Base-by-base conservation (phyloP, 768 basidiomycete genomes). In the Macrolepiota fuliginosa region DNA sequence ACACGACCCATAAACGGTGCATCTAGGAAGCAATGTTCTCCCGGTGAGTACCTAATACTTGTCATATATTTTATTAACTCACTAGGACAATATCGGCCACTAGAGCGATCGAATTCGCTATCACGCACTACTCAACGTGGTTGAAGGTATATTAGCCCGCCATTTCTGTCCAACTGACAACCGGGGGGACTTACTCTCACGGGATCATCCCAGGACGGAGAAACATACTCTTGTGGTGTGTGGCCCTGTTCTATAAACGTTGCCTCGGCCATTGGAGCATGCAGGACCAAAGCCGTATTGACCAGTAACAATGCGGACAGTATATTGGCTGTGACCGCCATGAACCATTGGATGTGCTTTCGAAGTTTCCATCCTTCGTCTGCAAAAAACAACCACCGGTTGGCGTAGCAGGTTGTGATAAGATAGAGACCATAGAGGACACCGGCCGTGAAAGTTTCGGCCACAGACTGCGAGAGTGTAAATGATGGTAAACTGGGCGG, bases 281-380 rank as follows among this genome's bases (percentile, higher is more conserved):
- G 9, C 10, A 32, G 22, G 27, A 12, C 25, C 25, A 56, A 11
- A 40, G 17, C 39, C 6, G 22, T 42, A 10, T n/a, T n/a, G 12
- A 25, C 17, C 13, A 46, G 17, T 11, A 46, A 12, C 17, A 56
- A 32, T 7, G 27, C 7, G 1, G 42, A 22, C 22, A 51, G 17
- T 4, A 52, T 4, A 32, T 42, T 32, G 17, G 54, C 29, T 32
- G 39, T 32, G 24, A 50, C 3, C 4, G 56, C n/a, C 15, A 40
- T 62, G 10, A 40, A 37, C 54, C 61, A 62, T 17, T 51, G 42
- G 36, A 62, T 56, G 6, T 50, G 25, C 42, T 46, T 56, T n/a
- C 55, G 46, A n/a, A 35, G 7, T n/a, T 19, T 50, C 61, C 61
- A 62, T 49, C 61, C 61, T 42, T 55, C 53, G 25, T 62, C 61